Evolutionary conservation across 495 filamentous ascomycete species (phyloP).

Genomic region (Durotheca rogersii): DNA sequence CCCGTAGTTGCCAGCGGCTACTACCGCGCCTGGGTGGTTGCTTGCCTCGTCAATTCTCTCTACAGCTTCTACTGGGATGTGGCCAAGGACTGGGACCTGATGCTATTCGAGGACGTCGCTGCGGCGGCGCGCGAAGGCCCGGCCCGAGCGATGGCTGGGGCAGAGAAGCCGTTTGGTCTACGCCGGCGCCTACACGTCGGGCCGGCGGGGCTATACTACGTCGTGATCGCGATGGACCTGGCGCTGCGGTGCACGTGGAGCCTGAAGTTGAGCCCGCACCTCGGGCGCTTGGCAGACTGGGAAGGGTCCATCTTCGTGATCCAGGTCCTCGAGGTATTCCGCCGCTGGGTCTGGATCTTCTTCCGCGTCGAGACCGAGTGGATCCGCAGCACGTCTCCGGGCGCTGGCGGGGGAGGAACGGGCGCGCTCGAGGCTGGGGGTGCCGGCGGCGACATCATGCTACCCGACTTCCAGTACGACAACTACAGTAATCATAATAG

Average conservation of each 20-base stretch:
- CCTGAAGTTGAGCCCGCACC: conserved; percentile 74
- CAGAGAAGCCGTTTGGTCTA: conserved; percentile 63
- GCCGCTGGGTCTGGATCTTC: conserved; percentile 96
- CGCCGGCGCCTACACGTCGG: conserved; percentile 71
- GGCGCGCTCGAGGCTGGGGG: no score
- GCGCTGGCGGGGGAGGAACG: conserved; percentile 26
- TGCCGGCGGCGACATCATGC: conserved; percentile 49
- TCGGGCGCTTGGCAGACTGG: conserved; percentile 79
- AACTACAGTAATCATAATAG: no score
- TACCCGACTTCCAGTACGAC: conserved; percentile 44
- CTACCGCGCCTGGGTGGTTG: conserved; percentile 55
- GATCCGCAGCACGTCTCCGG: conserved; percentile 51
- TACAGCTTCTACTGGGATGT: conserved; percentile 99
- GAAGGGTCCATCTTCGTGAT: conserved; percentile 85
- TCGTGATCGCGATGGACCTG: conserved; percentile 75
- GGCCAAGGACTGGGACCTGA: conserved; percentile 93
- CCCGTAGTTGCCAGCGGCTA: no score
- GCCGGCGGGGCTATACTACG: conserved; percentile 71
- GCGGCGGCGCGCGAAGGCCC: conserved; percentile 56
- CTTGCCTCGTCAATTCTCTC: conserved; percentile 74
- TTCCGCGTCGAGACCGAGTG: conserved; percentile 93
- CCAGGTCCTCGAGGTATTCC: conserved; percentile 78
- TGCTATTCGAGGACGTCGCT: conserved; percentile 60
- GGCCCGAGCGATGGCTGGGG: not conserved
- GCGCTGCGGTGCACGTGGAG: conserved; percentile 86